phyloP scores from a whole-genome alignment of 805 yeast species.

The Wickerhamiella kurtzmanii region DNA sequence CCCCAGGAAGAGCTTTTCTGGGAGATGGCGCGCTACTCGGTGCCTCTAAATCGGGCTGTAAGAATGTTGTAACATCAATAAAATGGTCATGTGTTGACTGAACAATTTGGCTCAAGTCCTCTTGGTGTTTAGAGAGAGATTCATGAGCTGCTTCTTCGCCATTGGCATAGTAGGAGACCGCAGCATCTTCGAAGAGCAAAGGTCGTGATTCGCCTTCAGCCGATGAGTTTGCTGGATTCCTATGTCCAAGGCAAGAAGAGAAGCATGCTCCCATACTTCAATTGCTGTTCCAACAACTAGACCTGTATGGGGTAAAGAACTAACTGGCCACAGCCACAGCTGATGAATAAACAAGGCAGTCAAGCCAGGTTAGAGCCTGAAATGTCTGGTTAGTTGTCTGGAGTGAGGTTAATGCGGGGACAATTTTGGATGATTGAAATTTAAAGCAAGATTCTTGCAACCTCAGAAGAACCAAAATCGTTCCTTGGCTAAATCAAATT shows the following conservation, averaged over 20 bases:
- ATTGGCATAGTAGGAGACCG: conserved; percentile 3
- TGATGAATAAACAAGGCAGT: neutral
- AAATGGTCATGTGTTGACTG: conserved; percentile 15
- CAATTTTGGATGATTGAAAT: neutral
- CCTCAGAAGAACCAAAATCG: too few relatives aligned
- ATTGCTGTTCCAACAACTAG: too few relatives aligned
- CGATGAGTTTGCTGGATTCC: conserved; percentile 4
- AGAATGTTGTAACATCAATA: conserved; percentile 13
- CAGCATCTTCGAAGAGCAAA: conserved; percentile 5
- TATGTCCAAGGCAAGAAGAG: conserved; percentile 12
- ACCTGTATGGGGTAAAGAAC: neutral
- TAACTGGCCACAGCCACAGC: neutral
- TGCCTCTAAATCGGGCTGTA: conserved; percentile 6
- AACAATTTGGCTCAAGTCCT: conserved; percentile 13
- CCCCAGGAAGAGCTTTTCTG: neutral
- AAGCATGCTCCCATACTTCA: conserved; percentile 15
- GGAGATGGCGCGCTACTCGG: neutral
- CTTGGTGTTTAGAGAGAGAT: conserved; percentile 11
- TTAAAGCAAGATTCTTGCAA: neutral
- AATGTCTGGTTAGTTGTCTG: neutral
- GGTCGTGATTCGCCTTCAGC: conserved; percentile 9
- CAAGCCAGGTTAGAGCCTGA: neutral
- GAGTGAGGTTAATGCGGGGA: neutral
- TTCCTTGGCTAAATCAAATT: too few relatives aligned
- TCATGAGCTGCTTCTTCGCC: conserved; percentile 6